Base-by-base conservation (phyloP, 768 basidiomycete genomes). In the Agrocybe praecox region DNA sequence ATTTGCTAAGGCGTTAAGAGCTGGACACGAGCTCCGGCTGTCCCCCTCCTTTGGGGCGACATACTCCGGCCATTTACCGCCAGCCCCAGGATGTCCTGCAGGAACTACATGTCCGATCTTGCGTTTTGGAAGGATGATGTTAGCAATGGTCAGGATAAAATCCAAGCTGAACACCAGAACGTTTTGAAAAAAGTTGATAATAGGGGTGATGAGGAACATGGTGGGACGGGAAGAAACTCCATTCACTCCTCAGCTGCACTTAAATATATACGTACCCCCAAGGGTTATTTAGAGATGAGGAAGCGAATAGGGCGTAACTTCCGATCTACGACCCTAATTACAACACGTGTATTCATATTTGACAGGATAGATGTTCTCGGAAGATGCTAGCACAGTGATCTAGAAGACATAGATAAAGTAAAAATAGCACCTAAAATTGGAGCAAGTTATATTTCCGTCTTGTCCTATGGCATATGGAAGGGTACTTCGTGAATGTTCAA, bases 1-100 rank as follows among this genome's bases (percentile, higher is more conserved):
- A 67, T 93, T 93, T 7, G 91, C 89, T 82, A 94, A 76, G 0
- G 89, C 87, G 61, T 94, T 93, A 56, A 93, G 67, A 12, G 82
- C 89, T 1, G 90, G 90, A 60, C 90, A 92, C 1, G 86, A 82
- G 58, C 83, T 82, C 2, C 91, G 76, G 63, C 89, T 90, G 61
- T 92, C 90, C 1, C 81, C 83, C 9, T 84, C 77, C 55, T 69
- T 70, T 10, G 88, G 80, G 2, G 85, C 69, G 1, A 77, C 70
- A 64, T 79, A 91, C 63, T 86, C 83, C 0, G 90, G 89, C 90
- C 90, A 92, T 45, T 76, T 65, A 0, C 89, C 87, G 26, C 76
- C 81, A 47, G 72, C 79, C 0, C 87, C 88, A 2, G 83, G 80
- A 50, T 78, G 71, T 0, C 85, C 85, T 24, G 72, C 69, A 1